Percentiles rank a stretch among this genome's conserved stretches.
phyloP scores from a whole-genome alignment of 331 rosid species.

The Telfairia occidentalis region DNA sequence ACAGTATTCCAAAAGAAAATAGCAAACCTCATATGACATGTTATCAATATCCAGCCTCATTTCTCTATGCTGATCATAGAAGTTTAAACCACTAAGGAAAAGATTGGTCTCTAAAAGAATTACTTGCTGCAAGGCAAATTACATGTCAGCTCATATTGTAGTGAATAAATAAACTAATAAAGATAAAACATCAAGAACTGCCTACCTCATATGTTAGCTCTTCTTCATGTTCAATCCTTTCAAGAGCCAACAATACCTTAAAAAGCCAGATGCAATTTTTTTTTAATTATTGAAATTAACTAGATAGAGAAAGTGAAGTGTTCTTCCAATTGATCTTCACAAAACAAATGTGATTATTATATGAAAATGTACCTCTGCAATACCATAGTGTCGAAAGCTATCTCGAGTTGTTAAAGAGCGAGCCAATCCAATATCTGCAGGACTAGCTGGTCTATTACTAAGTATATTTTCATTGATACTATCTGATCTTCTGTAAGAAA shows the following conservation, averaged over 20 bases:
- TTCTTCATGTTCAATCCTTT: constrained; percentile 92
- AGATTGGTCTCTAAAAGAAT: constrained; percentile 75
- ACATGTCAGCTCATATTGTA: neutral
- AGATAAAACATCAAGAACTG: constrained; percentile 8
- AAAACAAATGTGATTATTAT: neutral
- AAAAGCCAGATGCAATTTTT: neutral
- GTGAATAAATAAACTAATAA: constrained; percentile 10
- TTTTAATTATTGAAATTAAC: neutral
- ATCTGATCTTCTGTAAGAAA: constrained; percentile 45
- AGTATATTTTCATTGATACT: constrained; percentile 40
- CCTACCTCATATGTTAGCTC: constrained; percentile 87
- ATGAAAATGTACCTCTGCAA: constrained; percentile 52
- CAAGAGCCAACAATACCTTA: constrained; percentile 79
- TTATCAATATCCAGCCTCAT: constrained; percentile 96
- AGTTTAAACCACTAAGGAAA: constrained; percentile 61
- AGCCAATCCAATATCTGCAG: constrained; percentile 43
- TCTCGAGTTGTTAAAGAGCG: constrained; percentile 47
- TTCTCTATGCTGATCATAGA: constrained; percentile 91
- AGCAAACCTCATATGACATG: constrained; percentile 97
- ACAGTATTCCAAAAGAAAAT: constrained; percentile 1
- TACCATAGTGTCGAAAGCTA: constrained; percentile 50
- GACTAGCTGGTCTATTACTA: constrained; percentile 34
- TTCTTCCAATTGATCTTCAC: neutral
- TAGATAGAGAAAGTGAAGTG: neutral
- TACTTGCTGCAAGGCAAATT: constrained; percentile 59